A percentile compares a stretch with the other conserved stretches of the same genome.
phyloP scores from a whole-genome alignment of 2,329 filamentous ascomycete genomes.

The Calonectria multiphialidica region DNA sequence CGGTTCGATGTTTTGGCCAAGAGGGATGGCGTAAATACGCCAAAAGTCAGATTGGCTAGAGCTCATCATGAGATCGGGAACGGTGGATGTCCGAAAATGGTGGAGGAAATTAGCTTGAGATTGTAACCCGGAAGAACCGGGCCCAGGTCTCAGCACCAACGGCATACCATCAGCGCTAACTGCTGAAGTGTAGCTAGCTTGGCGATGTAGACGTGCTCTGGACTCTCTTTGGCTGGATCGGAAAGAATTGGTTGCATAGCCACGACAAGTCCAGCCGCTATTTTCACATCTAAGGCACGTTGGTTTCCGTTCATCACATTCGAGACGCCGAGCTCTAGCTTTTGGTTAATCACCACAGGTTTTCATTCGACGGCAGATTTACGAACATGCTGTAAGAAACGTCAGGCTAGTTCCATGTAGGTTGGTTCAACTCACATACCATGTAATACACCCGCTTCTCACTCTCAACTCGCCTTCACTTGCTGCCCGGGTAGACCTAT shows the following conservation, averaged over 20 bases:
- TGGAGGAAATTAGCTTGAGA: neutral
- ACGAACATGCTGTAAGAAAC: neutral
- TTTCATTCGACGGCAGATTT: neutral
- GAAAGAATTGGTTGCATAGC: neutral
- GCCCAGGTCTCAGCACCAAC: neutral
- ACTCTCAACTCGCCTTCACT: neutral
- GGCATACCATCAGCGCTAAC: neutral
- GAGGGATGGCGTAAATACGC: neutral
- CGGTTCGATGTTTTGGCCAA: neutral
- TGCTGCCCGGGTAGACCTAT: neutral
- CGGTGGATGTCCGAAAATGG: constrained; percentile 1
- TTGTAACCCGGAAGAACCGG: neutral
- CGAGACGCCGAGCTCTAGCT: neutral
- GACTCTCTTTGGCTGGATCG: neutral
- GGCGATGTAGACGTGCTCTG: neutral
- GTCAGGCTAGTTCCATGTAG: neutral
- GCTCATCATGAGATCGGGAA: neutral
- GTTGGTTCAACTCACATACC: neutral
- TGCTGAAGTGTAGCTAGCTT: neutral
- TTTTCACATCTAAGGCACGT: neutral
- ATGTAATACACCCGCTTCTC: neutral
- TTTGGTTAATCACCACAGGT: neutral
- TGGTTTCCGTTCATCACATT: neutral
- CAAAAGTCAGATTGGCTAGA: neutral
- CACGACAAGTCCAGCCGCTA: neutral